Base-by-base conservation (phyloP, 768 basidiomycete genomes). In the Pleurotus platypus region DNA sequence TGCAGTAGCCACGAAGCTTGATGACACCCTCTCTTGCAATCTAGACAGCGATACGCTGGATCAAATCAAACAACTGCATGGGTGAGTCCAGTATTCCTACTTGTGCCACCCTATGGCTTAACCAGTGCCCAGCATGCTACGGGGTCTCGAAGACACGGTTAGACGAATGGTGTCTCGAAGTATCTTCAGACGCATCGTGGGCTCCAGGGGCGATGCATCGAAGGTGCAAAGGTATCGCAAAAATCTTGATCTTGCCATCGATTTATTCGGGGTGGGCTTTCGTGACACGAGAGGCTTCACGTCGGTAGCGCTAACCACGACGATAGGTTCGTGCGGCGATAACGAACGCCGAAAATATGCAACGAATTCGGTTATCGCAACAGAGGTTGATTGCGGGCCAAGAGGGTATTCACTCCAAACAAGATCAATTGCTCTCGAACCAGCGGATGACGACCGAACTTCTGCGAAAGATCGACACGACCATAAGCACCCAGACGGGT, bases 281-380 rank as follows among this genome's bases (percentile, higher is more conserved):
- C 13, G 30, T 11, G 30, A 35, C 43, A 45, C 6, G n/a, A 12
- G 43, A 16, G n/a, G n/a, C 43, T 22, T 7, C 20, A 50, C 16
- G 49, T 15, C 20, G 12, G 5, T 35, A 1, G 20, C 20, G 38
- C 51, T 54, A 3, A 39, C 37, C 7, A 0, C 20, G 3, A 16
- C 13, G 42, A 8, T 26, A 54, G 51, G 51, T 54, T 2, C 51
- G 51, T n/a, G 38, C 39, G 22, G 51, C 51, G 15, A 43, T 54
- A n/a, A 54, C 37, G 15, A 54, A 42, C 42, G 51, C 37, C n/a
- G 35, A 35, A 5, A 40, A 40, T 11, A 12, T 54, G 51, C 37
- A 39, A 8, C 37, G 39, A 5, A 26, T 54, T 4, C 38, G 15
- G 42, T 5, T 6, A 6, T 24, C 39, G 18, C 51, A 54, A 54